These are phyloP conservation scores for Beauveria caledonica DNA, from an alignment of 2,329 filamentous ascomycete genomes.

Conservation along the genomic window DNA sequence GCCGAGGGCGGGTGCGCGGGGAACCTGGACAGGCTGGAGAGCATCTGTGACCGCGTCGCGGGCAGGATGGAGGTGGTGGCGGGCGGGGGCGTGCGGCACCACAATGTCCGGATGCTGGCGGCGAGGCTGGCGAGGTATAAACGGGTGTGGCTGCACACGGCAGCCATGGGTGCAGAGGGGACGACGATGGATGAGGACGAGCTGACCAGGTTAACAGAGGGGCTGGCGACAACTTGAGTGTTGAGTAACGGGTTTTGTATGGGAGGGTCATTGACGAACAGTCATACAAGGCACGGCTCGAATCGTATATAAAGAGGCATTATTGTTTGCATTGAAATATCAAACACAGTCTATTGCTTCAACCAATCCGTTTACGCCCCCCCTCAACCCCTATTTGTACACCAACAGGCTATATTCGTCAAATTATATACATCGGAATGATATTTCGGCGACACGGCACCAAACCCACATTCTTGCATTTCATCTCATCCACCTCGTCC, in stretches of 20 bases:
- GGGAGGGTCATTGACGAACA: neutral
- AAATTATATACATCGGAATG: neutral
- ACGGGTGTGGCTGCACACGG: constrained; percentile 40
- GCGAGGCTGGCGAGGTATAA: constrained; percentile 14
- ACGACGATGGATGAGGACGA: constrained; percentile 21
- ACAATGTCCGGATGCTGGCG: constrained; percentile 28
- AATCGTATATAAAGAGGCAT: neutral
- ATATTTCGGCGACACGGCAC: neutral
- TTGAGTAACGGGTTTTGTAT: no score
- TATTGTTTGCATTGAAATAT: neutral
- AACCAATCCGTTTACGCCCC: neutral
- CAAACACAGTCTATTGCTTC: neutral
- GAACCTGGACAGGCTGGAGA: constrained; percentile 30
- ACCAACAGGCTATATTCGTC: neutral
- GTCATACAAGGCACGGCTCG: neutral
- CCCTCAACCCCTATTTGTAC: constrained; percentile 2
- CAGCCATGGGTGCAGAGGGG: constrained; percentile 26
- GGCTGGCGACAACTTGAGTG: neutral
- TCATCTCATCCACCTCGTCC: neutral
- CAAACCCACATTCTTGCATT: neutral
- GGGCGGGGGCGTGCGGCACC: constrained; percentile 41
- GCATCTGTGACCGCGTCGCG: constrained; percentile 24
- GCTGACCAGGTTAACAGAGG: constrained; percentile 11
- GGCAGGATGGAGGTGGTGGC: constrained; percentile 38
- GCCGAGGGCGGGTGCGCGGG: constrained; percentile 27